Evolutionary conservation across 169 alveolate genomes (phyloP), one percentile per base, ranked within the genome.

Genomic region (Eimeria tenella): DNA sequence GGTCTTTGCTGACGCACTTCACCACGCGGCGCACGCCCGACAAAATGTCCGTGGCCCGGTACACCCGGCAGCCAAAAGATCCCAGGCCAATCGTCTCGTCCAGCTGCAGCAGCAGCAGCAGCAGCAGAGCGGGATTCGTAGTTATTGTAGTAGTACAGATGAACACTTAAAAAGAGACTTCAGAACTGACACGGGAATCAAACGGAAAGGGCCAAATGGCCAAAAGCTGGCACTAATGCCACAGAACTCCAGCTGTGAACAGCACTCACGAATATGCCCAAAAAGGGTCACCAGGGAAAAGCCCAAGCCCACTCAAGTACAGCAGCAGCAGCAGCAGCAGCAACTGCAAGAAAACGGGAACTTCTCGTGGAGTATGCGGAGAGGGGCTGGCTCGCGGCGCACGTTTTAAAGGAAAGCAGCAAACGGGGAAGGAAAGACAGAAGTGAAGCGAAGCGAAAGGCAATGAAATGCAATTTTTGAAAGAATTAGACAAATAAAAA

Each of bases 1-100:
- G 83, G 25, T 90, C 94, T 60, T 82, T 90, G 90, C 90, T 52
- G 10, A 90, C 90, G 55, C 90, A 49, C 83, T 90, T 90, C 62
- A 77, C 94, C 9, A 77, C 94, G 49, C 94, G 94, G n/a, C 74
- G 90, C 21, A 90, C 53, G 19, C 94, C 94, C 2, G 94, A 90
- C 6, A 74, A 75, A 23, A 83, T 52, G 52, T 90, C 94, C 21
- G 86, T 83, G 17, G 90, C 94, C 60, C 77, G 68, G 42, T n/a
- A 83, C 63, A 90, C 94, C 25, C 79, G 62, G 74, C 94, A 81
- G 58, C 73, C 89, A 83, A 83, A 90, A 6, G 94, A 74, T 42
- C 94, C 94, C 25, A 42, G 42, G 52, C 94, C 94, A 23, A 90
- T 77, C 21, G 77, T 83, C 42, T 90, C 94, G 53, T 75, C 94